Evolutionary conservation across 768 basidiomycete genomes (phyloP).

Genomic region (Trametes meyenii): DNA sequence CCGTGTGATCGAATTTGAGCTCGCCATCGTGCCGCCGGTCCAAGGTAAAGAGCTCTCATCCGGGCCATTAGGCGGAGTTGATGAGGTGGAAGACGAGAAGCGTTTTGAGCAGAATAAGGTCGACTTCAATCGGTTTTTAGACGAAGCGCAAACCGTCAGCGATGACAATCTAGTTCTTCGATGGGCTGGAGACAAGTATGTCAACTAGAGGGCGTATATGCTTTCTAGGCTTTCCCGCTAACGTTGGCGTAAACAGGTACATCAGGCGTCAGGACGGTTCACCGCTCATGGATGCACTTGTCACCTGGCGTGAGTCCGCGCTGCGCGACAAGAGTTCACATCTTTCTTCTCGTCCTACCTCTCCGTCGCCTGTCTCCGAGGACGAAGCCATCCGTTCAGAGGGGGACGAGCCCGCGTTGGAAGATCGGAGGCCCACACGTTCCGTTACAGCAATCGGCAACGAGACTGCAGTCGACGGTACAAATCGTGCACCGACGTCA

Average conservation of each 20-base stretch:
- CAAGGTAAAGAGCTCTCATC: conserved; percentile 29
- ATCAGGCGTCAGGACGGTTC: conserved; percentile 77
- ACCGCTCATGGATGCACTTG: conserved; percentile 74
- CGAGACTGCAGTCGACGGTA: conserved; percentile 7
- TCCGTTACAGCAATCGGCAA: conserved; percentile 7
- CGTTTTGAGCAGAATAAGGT: conserved; percentile 65
- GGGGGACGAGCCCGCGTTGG: conserved; percentile 27
- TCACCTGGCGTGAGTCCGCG: conserved; percentile 61
- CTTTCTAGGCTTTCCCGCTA: neutral
- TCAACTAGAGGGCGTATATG: conserved; percentile 10
- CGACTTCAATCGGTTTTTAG: conserved; percentile 65
- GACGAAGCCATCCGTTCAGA: conserved; percentile 34
- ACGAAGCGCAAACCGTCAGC: conserved; percentile 60
- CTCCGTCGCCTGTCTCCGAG: conserved; percentile 40
- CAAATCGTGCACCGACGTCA: conserved; percentile 43
- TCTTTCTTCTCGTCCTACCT: conserved; percentile 38
- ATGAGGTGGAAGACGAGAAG: conserved; percentile 57
- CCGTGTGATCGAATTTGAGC: conserved; percentile 65
- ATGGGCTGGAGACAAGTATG: conserved; percentile 71
- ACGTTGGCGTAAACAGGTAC: conserved; percentile 50
- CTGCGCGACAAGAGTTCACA: conserved; percentile 30
- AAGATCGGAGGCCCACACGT: conserved; percentile 10
- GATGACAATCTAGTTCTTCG: conserved; percentile 72
- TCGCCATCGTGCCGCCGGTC: conserved; percentile 55
- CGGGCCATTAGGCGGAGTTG: conserved; percentile 36